These are phyloP conservation scores for Pilatotrama ljubarskyi DNA, from an alignment of 768 basidiomycete genomes.

Conservation along the genomic window DNA sequence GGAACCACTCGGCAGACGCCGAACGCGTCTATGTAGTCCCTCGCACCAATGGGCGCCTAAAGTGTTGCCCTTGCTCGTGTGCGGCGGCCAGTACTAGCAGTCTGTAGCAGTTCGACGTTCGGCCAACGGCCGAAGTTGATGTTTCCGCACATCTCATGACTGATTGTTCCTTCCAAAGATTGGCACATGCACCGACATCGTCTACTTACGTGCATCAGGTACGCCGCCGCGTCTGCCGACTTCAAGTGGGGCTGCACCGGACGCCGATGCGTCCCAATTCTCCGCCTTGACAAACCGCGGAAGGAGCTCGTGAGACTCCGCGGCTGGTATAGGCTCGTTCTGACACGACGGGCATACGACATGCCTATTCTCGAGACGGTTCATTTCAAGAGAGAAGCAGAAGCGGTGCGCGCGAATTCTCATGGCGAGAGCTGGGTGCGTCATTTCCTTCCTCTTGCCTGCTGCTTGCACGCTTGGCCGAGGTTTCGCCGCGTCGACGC, in stretches of 20 bases:
- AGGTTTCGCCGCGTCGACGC: slow-evolving; percentile 13
- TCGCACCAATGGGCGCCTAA: background rate
- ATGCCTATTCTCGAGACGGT: background rate
- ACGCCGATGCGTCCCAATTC: slow-evolving; percentile 6
- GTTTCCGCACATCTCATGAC: background rate
- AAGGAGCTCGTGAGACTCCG: background rate
- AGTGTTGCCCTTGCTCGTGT: too few relatives aligned
- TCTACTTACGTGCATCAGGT: background rate
- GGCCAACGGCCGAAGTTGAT: too few relatives aligned
- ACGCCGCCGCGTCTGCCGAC: slow-evolving; percentile 3
- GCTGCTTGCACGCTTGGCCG: slow-evolving; percentile 7
- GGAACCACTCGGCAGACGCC: slow-evolving; percentile 11
- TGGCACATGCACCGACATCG: background rate
- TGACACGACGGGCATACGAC: background rate
- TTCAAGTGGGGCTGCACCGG: background rate
- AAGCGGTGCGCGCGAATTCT: background rate
- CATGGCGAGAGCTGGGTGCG: slow-evolving; percentile 1
- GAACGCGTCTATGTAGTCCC: background rate
- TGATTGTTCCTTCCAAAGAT: background rate
- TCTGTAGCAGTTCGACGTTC: too few relatives aligned
- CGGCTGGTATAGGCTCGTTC: background rate
- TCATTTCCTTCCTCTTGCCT: background rate
- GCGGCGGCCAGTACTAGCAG: too few relatives aligned
- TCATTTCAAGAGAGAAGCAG: background rate
- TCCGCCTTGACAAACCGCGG: background rate